These are phyloP conservation scores for Yamadazyma diddensiae DNA, from an alignment of 1,139 yeast genomes.

Conservation along the genomic window DNA sequence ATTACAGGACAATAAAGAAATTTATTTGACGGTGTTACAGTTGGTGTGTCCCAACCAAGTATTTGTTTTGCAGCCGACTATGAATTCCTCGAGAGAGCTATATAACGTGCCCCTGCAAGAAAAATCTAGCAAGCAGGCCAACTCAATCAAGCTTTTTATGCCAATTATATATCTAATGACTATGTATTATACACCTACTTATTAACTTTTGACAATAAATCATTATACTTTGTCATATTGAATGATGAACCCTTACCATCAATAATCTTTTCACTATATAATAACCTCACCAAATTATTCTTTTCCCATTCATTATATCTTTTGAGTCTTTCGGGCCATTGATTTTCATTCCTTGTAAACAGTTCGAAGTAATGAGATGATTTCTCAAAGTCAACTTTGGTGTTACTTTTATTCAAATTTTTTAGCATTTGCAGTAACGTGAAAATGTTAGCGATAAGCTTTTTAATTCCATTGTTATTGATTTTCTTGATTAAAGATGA, in stretches of 20 bases:
- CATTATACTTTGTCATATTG: constrained; percentile 38
- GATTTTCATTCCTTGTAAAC: constrained; percentile 43
- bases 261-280: constrained; percentile 45
- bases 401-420: constrained; percentile 55
- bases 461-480: constrained; percentile 65
- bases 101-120: no score
- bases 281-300: constrained; percentile 35
- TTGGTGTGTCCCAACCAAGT: no score
- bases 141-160: no score
- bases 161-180: constrained; percentile 1
- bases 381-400: constrained; percentile 55
- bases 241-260: constrained; percentile 40
- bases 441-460: constrained; percentile 63
- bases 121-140: no score
- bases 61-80: no score
- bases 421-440: constrained; percentile 76
- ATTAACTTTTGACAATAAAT: constrained; percentile 20
- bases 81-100: no score
- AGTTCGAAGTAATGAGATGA: constrained; percentile 60
- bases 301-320: constrained; percentile 26
- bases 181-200: not conserved
- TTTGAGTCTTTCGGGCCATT: constrained; percentile 23
- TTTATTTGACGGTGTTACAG: no score
- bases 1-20: no score
- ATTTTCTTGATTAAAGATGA: constrained; percentile 54